A percentile compares a stretch with the other conserved stretches of the same genome.
Evolutionary conservation across 495 filamentous ascomycete genomes (phyloP).

Genomic region (Podospora pseudoanserina): DNA sequence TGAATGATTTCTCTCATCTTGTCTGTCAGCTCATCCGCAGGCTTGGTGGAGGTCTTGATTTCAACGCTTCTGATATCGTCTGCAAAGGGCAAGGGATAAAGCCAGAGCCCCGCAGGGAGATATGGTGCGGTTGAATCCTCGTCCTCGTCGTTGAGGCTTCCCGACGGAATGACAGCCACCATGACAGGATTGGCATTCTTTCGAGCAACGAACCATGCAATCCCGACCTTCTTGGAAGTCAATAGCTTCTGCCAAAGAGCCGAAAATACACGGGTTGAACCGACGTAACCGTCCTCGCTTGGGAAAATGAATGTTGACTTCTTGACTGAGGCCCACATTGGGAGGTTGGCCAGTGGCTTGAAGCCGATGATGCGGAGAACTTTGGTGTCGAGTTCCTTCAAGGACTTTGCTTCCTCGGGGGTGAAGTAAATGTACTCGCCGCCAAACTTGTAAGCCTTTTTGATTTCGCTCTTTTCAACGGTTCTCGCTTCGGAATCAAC

Average conservation of each 20-base stretch:
- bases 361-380: slow-evolving; percentile 92
- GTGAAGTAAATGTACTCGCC: slow-evolving; percentile 85
- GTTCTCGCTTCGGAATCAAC: slow-evolving; percentile 70
- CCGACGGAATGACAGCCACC: slow-evolving; percentile 75
- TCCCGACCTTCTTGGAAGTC: slow-evolving; percentile 67
- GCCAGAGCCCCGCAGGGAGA: slow-evolving; percentile 83
- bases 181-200: slow-evolving; percentile 72
- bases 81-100: slow-evolving; percentile 81
- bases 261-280: slow-evolving; percentile 88
- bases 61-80: slow-evolving; percentile 81
- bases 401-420: slow-evolving; percentile 68
- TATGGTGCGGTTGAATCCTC: slow-evolving; percentile 64
- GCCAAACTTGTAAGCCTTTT: slow-evolving; percentile 94
- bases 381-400: slow-evolving; percentile 67
- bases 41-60: slow-evolving; percentile 44
- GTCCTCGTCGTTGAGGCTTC: slow-evolving; percentile 59
- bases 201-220: slow-evolving; percentile 88
- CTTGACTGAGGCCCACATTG: slow-evolving; percentile 80
- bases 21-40: slow-evolving; percentile 70
- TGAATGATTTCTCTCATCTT: slow-evolving; percentile 76
- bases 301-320: slow-evolving; percentile 93
- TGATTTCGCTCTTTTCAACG: slow-evolving; percentile 76
- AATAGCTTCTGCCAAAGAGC: slow-evolving; percentile 86
- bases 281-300: slow-evolving; percentile 82
- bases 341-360: slow-evolving; percentile 72